A percentile compares a stretch with the other conserved stretches of the same genome.
These are phyloP conservation scores for Spergularia azorica DNA, from an alignment of 179 eudicot species.

Conservation along the genomic window DNA sequence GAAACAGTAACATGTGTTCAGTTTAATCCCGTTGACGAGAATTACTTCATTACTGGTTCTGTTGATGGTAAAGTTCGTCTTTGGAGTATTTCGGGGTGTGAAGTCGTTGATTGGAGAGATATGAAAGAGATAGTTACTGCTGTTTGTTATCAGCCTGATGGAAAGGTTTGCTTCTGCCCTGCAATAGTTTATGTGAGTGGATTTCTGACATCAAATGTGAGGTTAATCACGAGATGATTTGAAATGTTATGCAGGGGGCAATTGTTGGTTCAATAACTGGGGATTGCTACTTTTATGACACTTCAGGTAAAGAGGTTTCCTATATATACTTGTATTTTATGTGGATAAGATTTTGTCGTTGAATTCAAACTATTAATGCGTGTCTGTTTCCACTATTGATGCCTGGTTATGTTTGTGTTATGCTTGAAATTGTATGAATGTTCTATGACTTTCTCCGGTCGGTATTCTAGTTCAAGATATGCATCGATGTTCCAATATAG, in stretches of 20 bases:
- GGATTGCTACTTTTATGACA: conserved; percentile 64
- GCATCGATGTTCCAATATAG: not conserved
- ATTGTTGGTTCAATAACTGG: conserved; percentile 74
- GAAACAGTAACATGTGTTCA: conserved; percentile 83
- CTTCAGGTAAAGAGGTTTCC: conserved; percentile 44
- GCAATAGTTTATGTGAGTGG: not conserved
- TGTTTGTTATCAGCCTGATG: conserved; percentile 72
- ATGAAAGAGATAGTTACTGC: conserved; percentile 86
- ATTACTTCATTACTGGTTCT: conserved; percentile 84
- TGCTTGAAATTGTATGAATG: not conserved
- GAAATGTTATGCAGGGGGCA: conserved; percentile 50
- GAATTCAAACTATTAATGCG: too few relatives aligned
- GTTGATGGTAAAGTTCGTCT: conserved; percentile 92
- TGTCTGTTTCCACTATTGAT: not conserved
- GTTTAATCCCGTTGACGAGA: conserved; percentile 78
- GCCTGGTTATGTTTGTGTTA: not conserved
- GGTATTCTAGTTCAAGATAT: not conserved
- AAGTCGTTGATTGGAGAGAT: conserved; percentile 85
- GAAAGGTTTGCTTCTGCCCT: conserved; percentile 55
- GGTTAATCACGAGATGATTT: conserved; percentile 1
- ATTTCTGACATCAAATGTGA: not conserved
- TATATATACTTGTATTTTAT: too few relatives aligned
- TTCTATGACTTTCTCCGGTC: not conserved
- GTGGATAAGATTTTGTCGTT: too few relatives aligned
- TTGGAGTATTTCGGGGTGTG: conserved; percentile 61